Conservation (phyloP, 2,329 filamentous ascomycete species). For the Fusarium mangiferae region DNA sequence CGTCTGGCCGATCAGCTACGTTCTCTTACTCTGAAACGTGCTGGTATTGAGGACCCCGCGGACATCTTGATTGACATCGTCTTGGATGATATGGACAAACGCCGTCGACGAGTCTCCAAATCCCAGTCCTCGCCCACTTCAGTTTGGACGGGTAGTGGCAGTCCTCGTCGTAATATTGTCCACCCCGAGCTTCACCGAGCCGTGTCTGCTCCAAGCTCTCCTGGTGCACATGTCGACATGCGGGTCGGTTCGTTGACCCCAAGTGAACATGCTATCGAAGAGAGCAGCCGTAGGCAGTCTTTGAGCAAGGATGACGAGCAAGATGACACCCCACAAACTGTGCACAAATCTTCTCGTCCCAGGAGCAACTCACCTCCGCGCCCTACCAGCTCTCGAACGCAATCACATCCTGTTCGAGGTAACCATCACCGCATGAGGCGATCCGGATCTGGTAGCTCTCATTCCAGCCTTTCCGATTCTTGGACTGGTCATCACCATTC, state of each 20-base stretch:
- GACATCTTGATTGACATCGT: conserved; percentile 94
- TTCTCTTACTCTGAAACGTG: conserved; percentile 88
- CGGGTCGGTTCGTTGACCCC: conserved; percentile 68
- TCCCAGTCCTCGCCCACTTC: conserved; percentile 81
- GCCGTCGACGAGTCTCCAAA: conserved; percentile 88
- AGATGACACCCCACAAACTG: conserved; percentile 57
- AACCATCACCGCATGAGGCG: conserved; percentile 80
- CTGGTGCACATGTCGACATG: conserved; percentile 62
- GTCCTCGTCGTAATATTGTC: conserved; percentile 69
- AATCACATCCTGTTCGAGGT: conserved; percentile 73
- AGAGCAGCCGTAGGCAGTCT: conserved; percentile 53
- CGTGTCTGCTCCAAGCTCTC: conserved; percentile 74
- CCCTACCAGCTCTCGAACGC: conserved; percentile 79
- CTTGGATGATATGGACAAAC: conserved; percentile 94
- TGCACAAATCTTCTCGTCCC: conserved; percentile 61
- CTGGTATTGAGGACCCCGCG: conserved; percentile 86
- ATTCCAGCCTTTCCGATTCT: conserved; percentile 78
- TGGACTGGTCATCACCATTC: conserved; percentile 66
- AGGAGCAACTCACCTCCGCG: conserved; percentile 85
- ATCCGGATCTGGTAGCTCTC: conserved; percentile 92
- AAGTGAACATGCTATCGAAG: conserved; percentile 61
- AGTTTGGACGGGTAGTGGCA: conserved; percentile 69
- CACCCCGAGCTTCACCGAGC: conserved; percentile 73
- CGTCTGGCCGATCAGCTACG: conserved; percentile 90
- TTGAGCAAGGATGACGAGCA: conserved; percentile 58